Conservation (phyloP, 208 protist species). For the Trypanosomatidae sp. region DNA sequence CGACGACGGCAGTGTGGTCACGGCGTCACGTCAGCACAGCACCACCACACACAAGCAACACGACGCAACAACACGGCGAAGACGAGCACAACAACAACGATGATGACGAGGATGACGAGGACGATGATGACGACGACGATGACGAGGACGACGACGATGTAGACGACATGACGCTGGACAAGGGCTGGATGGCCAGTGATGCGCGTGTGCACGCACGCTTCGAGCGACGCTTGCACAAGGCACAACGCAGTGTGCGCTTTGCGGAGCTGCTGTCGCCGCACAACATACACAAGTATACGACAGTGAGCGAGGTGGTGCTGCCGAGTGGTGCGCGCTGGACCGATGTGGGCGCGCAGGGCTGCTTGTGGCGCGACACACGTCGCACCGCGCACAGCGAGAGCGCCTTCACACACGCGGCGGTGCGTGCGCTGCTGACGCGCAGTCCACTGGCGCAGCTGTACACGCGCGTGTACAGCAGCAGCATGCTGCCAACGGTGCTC, state of each 20-base stretch:
- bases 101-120: neutral
- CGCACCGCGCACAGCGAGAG: conserved; percentile 12
- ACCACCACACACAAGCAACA: neutral
- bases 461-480: conserved; percentile 10
- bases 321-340: conserved; percentile 23
- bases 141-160: neutral
- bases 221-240: conserved; percentile 6
- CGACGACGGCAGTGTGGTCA: too few species aligned
- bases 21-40: too few species aligned
- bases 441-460: conserved; percentile 17
- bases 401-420: conserved; percentile 19
- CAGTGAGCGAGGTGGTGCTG: conserved; percentile 29
- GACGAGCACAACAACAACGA: conserved; percentile 3
- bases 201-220: neutral
- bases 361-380: conserved; percentile 8
- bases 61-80: neutral
- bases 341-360: conserved; percentile 15
- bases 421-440: conserved; percentile 11
- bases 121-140: neutral
- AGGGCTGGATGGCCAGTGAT: neutral
- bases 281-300: conserved; percentile 12
- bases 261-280: conserved; percentile 11
- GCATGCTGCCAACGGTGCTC: conserved; percentile 21
- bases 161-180: neutral
- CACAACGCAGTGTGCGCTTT: conserved; percentile 8